Percentiles rank a stretch among this genome's conserved stretches.
phyloP scores from a whole-genome alignment of 2,329 filamentous ascomycete genomes.

The Trichoderma sp. region DNA sequence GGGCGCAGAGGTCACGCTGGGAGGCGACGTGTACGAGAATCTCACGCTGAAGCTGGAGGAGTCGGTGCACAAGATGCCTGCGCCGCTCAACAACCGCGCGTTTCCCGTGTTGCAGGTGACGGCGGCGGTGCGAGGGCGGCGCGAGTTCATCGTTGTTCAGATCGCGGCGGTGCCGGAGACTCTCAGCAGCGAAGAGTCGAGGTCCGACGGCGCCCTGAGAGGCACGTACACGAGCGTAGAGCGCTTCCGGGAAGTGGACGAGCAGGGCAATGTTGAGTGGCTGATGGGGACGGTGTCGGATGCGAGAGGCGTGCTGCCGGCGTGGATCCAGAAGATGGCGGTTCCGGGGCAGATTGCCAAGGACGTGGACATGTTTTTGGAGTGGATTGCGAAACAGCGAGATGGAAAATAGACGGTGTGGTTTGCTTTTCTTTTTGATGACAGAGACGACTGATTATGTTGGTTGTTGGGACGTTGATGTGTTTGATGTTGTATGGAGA shows the following conservation, averaged over 20 bases:
- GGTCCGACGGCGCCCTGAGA: slow-evolving; percentile 49
- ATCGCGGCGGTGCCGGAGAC: slow-evolving; percentile 44
- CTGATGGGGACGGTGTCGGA: slow-evolving; percentile 76
- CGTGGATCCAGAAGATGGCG: slow-evolving; percentile 64
- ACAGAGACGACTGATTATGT: not conserved
- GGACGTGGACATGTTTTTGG: slow-evolving; percentile 69
- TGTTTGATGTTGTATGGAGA: not conserved
- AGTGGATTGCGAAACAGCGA: slow-evolving; percentile 58
- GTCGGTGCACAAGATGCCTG: slow-evolving; percentile 65
- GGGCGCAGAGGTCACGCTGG: slow-evolving; percentile 42
- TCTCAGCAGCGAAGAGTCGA: slow-evolving; percentile 23
- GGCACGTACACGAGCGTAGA: slow-evolving; percentile 69
- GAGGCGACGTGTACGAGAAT: slow-evolving; percentile 45
- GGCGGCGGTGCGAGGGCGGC: slow-evolving; percentile 39
- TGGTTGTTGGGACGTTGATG: not conserved
- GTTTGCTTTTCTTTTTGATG: not conserved
- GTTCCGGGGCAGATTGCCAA: slow-evolving; percentile 66
- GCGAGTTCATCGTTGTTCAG: slow-evolving; percentile 59
- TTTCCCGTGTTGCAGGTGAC: slow-evolving; percentile 69
- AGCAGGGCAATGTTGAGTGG: slow-evolving; percentile 61
- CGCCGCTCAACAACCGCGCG: slow-evolving; percentile 61
- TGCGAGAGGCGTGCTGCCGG: slow-evolving; percentile 66
- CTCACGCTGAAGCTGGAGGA: slow-evolving; percentile 58
- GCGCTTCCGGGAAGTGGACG: slow-evolving; percentile 49
- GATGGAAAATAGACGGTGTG: slow-evolving; percentile 25